A percentile compares a stretch with the other conserved stretches of the same genome.
These are phyloP conservation scores for Macrophomina pseudophaseolina DNA, from an alignment of 2,329 filamentous ascomycete genomes.

Conservation along the genomic window DNA sequence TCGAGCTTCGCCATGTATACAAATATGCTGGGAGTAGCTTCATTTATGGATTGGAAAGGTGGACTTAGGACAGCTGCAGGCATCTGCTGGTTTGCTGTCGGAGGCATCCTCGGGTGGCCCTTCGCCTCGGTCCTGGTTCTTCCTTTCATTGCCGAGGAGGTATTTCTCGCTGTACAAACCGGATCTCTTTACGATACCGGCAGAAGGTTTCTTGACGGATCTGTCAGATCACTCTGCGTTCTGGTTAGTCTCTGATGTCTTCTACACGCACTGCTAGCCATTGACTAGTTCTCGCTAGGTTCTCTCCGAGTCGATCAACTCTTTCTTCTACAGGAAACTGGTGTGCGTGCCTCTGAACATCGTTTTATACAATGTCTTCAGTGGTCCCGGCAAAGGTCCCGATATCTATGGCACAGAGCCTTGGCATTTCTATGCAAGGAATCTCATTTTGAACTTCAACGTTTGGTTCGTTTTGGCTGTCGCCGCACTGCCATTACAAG, in stretches of 20 bases:
- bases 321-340: conserved; percentile 82
- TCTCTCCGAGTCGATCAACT: conserved; percentile 73
- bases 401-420: conserved; percentile 95
- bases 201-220: conserved; percentile 69
- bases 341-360: conserved; percentile 88
- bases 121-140: conserved; percentile 83
- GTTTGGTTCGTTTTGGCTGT: conserved; percentile 87
- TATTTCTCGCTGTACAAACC: conserved; percentile 58
- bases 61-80: conserved; percentile 80
- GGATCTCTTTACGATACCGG: conserved; percentile 66
- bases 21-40: conserved; percentile 80
- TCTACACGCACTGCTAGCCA: neutral
- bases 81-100: conserved; percentile 89
- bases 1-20: conserved; percentile 98
- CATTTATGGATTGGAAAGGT: conserved; percentile 88
- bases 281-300: conserved; percentile 53
- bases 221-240: conserved; percentile 68
- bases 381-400: conserved; percentile 75
- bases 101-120: conserved; percentile 89
- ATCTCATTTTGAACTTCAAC: conserved; percentile 92
- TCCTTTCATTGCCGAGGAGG: conserved; percentile 82
- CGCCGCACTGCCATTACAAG: conserved; percentile 73
- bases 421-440: conserved; percentile 95
- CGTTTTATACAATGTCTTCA: conserved; percentile 93
- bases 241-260: conserved; percentile 59